A percentile compares a stretch with the other conserved stretches of the same genome.
These are phyloP conservation scores for Acanthamoeba castellanii DNA, from an alignment of 208 protist species.

Conservation along the genomic window DNA sequence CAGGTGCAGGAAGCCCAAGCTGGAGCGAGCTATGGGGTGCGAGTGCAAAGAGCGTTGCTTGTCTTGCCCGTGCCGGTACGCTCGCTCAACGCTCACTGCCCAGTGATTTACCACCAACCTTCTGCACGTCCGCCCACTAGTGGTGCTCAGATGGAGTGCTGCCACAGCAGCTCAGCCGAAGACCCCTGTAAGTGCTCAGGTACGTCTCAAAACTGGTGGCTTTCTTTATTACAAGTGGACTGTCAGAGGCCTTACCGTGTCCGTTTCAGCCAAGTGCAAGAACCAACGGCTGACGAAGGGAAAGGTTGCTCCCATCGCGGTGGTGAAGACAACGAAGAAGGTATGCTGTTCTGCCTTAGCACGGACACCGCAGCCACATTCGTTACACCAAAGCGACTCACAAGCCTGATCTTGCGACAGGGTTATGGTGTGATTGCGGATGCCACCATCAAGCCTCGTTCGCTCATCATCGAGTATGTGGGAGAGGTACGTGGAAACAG, in stretches of 20 bases:
- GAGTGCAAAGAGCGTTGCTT: neutral
- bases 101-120: neutral
- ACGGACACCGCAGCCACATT: neutral
- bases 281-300: neutral
- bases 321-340: neutral
- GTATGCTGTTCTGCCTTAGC: neutral
- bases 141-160: neutral
- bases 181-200: neutral
- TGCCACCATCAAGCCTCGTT: neutral
- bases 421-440: neutral
- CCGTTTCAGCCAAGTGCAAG: neutral
- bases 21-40: neutral
- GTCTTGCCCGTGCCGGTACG: neutral
- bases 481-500: neutral
- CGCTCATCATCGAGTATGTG: slow-evolving; percentile 7
- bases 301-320: neutral
- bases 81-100: neutral
- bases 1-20: neutral
- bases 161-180: neutral
- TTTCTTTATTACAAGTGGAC: neutral
- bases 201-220: neutral
- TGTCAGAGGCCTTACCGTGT: neutral
- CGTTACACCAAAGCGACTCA: neutral
- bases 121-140: neutral
- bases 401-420: neutral